Conservation (phyloP, 257 asterid species). For the Agastache rugosa region DNA sequence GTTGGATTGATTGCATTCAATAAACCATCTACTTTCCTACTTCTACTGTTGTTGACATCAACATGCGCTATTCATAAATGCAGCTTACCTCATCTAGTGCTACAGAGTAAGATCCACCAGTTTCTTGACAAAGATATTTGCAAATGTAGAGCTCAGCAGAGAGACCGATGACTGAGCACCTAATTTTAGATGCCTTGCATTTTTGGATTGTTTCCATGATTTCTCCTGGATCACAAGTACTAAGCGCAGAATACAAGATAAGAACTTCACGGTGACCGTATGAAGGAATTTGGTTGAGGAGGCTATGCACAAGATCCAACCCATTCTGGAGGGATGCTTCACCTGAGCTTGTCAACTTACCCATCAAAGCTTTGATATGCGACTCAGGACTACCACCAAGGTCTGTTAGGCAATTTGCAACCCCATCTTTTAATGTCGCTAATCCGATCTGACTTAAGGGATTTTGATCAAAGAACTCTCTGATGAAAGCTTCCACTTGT, state of each 20-base stretch:
- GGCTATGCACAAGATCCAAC: conserved; percentile 81
- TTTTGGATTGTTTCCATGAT: conserved; percentile 83
- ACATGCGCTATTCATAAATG: conserved; percentile 13
- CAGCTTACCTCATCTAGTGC: conserved; percentile 90
- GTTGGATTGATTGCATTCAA: conserved; percentile 5
- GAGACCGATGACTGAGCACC: conserved; percentile 90
- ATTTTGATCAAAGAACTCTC: conserved; percentile 95
- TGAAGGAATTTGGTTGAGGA: conserved; percentile 80
- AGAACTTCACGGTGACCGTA: conserved; percentile 97
- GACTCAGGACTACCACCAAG: conserved; percentile 98
- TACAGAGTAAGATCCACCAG: conserved; percentile 84
- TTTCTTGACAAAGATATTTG: conserved; percentile 91
- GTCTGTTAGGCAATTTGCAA: conserved; percentile 81
- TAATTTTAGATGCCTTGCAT: conserved; percentile 81
- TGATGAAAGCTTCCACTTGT: conserved; percentile 88
- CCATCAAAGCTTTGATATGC: conserved; percentile 92
- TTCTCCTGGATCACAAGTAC: conserved; percentile 93
- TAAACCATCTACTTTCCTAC: not conserved
- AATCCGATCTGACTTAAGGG: conserved; percentile 91
- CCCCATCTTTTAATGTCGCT: conserved; percentile 80
- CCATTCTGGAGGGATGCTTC: conserved; percentile 96
- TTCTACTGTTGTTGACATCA: conserved; percentile 6
- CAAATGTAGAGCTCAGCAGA: conserved; percentile 93
- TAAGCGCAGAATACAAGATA: conserved; percentile 86
- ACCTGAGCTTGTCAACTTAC: conserved; percentile 87